phyloP scores from a whole-genome alignment of 345 rosid genomes.

The Lumnitzera littorea region DNA sequence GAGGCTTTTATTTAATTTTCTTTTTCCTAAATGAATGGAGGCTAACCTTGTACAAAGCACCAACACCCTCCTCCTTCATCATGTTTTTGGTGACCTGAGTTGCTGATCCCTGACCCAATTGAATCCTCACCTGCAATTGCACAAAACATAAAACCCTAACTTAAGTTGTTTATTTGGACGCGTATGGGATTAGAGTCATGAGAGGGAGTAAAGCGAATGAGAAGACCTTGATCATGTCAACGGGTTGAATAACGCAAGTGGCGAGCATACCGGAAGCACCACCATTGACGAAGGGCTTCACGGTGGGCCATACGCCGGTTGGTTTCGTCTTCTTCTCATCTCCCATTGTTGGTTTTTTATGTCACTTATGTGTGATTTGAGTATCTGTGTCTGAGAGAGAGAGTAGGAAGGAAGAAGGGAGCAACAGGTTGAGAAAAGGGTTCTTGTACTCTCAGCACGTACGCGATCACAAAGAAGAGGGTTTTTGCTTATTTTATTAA shows the following conservation, averaged over 20 bases:
- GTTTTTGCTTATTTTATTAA: no score
- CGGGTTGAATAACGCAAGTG: slow-evolving; percentile 81
- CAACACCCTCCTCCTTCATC: slow-evolving; percentile 77
- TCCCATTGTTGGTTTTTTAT: no score
- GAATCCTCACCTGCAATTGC: slow-evolving; percentile 79
- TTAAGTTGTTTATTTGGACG: background rate
- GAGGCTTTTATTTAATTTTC: no score
- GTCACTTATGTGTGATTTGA: no score
- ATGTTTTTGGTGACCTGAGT: slow-evolving; percentile 58
- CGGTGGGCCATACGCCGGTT: slow-evolving; percentile 50
- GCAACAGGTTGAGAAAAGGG: no score
- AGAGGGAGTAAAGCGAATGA: no score
- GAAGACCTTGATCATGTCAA: slow-evolving; percentile 75
- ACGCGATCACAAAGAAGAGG: no score
- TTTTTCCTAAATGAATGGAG: no score
- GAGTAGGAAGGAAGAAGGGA: no score
- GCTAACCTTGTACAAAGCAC: slow-evolving; percentile 77
- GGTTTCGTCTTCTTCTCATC: slow-evolving; percentile 35
- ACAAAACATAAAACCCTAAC: background rate
- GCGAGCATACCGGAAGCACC: slow-evolving; percentile 92
- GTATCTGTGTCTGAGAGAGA: no score
- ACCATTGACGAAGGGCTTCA: slow-evolving; percentile 82
- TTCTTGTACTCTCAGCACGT: no score
- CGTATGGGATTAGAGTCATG: no score
- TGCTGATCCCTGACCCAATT: slow-evolving; percentile 94